These are phyloP conservation scores for Gyrodon lividus DNA, from an alignment of 768 basidiomycete species.

Conservation along the genomic window DNA sequence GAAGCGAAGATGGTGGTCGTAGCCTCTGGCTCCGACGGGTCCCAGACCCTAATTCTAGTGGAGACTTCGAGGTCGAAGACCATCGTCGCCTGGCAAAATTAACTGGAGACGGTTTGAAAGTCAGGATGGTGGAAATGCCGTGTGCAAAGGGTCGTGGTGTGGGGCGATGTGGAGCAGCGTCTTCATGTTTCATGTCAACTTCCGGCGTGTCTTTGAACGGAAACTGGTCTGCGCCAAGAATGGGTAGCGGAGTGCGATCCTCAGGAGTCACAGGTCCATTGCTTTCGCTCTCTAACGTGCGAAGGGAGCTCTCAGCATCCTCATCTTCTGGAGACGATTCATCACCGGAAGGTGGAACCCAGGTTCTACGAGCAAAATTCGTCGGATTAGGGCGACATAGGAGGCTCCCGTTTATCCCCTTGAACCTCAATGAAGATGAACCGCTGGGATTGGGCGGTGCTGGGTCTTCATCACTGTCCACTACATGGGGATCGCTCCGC, in stretches of 20 bases:
- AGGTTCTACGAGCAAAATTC: constrained; percentile 56
- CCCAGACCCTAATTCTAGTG: constrained; percentile 32
- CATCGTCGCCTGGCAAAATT: constrained; percentile 63
- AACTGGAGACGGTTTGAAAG: constrained; percentile 62
- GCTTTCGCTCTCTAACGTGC: constrained; percentile 46
- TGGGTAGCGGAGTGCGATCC: constrained; percentile 44
- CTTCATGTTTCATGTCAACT: constrained; percentile 22
- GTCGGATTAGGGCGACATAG: constrained; percentile 61
- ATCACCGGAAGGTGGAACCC: constrained; percentile 43
- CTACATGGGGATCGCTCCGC: constrained; percentile 18
- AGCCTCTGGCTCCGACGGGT: constrained; percentile 36
- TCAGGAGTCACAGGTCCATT: constrained; percentile 58
- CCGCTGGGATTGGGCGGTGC: constrained; percentile 26
- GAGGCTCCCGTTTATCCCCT: constrained; percentile 43
- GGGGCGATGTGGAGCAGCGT: constrained; percentile 20
- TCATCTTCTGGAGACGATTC: constrained; percentile 35
- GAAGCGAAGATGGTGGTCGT: constrained; percentile 30
- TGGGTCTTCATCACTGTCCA: constrained; percentile 28
- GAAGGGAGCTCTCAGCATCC: constrained; percentile 32
- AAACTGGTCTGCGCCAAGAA: constrained; percentile 34
- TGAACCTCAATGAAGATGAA: constrained; percentile 29
- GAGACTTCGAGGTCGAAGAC: constrained; percentile 43
- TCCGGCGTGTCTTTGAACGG: constrained; percentile 18
- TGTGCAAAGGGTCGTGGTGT: constrained; percentile 21
- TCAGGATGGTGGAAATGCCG: constrained; percentile 41